Conservation (phyloP, 2,329 filamentous ascomycete species). For the Curvularia lunata region DNA sequence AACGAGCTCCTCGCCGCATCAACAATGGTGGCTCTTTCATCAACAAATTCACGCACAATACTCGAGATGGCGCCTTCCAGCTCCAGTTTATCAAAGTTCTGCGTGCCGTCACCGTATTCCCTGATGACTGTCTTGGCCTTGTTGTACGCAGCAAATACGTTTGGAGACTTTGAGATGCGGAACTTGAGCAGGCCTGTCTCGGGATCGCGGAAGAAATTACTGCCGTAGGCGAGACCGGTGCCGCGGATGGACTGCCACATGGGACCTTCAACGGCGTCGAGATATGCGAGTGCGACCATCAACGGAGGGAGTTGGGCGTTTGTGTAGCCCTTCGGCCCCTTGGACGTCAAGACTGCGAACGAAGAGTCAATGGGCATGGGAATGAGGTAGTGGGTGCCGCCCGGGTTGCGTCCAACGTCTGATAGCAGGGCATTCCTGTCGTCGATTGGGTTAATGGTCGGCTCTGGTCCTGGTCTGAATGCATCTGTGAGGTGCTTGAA, state of each 20-base stretch:
- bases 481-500: conserved; percentile 70
- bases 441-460: conserved; percentile 72
- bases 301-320: conserved; percentile 82
- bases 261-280: conserved; percentile 91
- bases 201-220: conserved; percentile 76
- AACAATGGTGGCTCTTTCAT: conserved; percentile 85
- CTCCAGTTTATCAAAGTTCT: conserved; percentile 77
- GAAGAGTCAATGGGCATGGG: conserved; percentile 95
- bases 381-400: conserved; percentile 77
- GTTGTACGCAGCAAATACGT: conserved; percentile 83
- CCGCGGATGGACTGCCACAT: conserved; percentile 93
- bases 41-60: conserved; percentile 84
- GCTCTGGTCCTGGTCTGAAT: conserved; percentile 56
- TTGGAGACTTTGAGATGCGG: conserved; percentile 87
- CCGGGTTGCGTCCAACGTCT: conserved; percentile 74
- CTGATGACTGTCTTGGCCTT: conserved; percentile 77
- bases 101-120: conserved; percentile 73
- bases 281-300: conserved; percentile 86
- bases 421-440: conserved; percentile 75
- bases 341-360: conserved; percentile 77
- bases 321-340: conserved; percentile 75
- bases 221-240: conserved; percentile 90
- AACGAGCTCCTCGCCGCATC: conserved; percentile 84
- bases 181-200: conserved; percentile 84
- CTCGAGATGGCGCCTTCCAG: conserved; percentile 90